Conservation (phyloP, 169 alveolate genomes). For the Perkinsus olseni region DNA sequence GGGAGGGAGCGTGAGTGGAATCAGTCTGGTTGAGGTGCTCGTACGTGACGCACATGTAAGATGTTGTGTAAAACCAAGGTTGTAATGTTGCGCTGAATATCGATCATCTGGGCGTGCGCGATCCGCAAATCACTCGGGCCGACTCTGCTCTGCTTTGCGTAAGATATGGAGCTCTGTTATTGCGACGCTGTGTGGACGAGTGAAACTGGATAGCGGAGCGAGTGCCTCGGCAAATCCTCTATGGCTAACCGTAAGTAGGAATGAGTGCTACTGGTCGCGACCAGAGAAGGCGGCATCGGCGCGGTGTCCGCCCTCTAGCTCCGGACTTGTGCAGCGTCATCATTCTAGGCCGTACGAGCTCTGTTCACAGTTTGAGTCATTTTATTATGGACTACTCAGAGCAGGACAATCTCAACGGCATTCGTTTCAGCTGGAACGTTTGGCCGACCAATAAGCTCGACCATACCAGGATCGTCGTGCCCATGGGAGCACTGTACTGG, state of each 20-base stretch:
- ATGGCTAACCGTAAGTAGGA: too few relatives aligned
- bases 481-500: conserved; percentile 81
- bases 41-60: not conserved
- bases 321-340: too few relatives aligned
- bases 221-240: too few relatives aligned
- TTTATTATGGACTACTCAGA: conserved; percentile 54
- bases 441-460: conserved; percentile 92
- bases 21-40: not conserved
- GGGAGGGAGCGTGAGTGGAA: not conserved
- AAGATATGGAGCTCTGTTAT: not conserved
- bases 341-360: not conserved
- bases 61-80: not conserved
- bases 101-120: not conserved
- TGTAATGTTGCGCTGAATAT: not conserved
- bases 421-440: conserved; percentile 95
- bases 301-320: too few relatives aligned
- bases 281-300: too few relatives aligned
- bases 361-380: not conserved
- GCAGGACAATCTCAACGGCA: conserved; percentile 79
- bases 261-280: too few relatives aligned
- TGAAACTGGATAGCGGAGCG: not conserved
- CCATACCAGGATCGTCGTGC: conserved; percentile 89
- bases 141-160: not conserved
- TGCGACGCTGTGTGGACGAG: not conserved
- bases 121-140: not conserved